A percentile compares a stretch with the other conserved stretches of the same genome.
Evolutionary conservation across 352 stramenopile species (phyloP).

Genomic region (Phytophthora pluvialis): DNA sequence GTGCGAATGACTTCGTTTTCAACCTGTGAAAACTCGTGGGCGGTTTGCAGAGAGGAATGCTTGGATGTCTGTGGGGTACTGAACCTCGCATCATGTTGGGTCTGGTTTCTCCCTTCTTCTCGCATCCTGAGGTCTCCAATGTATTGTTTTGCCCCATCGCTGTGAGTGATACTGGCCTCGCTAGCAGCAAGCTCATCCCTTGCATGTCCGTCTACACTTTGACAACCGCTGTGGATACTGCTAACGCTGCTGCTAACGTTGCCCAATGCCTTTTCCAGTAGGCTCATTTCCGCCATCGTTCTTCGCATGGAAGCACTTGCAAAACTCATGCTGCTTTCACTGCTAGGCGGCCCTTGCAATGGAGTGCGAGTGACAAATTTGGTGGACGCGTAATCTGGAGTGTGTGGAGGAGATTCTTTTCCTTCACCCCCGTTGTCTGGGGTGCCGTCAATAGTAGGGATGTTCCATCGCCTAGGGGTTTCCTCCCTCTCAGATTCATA

Average conservation of each 20-base stretch:
- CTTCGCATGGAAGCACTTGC: slow-evolving; percentile 48
- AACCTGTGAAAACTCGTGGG: background rate
- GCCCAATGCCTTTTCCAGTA: slow-evolving; percentile 70
- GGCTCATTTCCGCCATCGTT: slow-evolving; percentile 68
- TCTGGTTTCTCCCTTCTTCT: slow-evolving; percentile 12
- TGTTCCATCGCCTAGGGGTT: slow-evolving; percentile 10
- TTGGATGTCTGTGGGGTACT: slow-evolving; percentile 4
- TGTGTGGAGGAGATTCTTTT: slow-evolving; percentile 8
- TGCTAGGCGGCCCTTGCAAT: slow-evolving; percentile 25
- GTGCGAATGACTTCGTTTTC: slow-evolving; percentile 8
- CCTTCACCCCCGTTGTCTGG: slow-evolving; percentile 1
- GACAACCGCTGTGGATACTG: slow-evolving; percentile 29
- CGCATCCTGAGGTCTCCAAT: background rate
- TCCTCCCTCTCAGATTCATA: slow-evolving; percentile 18
- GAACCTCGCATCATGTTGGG: slow-evolving; percentile 2
- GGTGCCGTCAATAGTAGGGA: slow-evolving; percentile 5
- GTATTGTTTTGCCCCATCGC: slow-evolving; percentile 1
- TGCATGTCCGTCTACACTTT: slow-evolving; percentile 3
- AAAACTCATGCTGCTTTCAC: slow-evolving; percentile 54
- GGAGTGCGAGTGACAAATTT: slow-evolving; percentile 8
- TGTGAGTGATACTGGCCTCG: slow-evolving; percentile 8
- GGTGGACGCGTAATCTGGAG: slow-evolving; percentile 13
- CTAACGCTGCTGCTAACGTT: slow-evolving; percentile 72
- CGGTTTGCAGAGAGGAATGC: slow-evolving; percentile 1
- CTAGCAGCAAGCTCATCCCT: slow-evolving; percentile 7